phyloP scores from a whole-genome alignment of 176 grass and related monocot species.

The Hordeum vulgare region DNA sequence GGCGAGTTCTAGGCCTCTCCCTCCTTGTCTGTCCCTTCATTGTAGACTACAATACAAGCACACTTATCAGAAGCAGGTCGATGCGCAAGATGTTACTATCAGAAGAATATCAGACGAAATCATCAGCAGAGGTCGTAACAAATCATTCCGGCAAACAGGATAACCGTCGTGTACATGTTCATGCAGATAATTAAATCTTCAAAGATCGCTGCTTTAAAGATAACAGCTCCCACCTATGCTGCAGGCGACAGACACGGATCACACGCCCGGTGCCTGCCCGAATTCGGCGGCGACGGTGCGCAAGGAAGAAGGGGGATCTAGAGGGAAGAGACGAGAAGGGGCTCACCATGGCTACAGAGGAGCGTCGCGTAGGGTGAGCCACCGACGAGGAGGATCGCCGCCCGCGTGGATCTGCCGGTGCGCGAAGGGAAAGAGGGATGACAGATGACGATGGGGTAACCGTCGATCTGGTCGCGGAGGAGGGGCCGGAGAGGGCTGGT shows the following conservation, averaged over 20 bases:
- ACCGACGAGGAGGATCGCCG: not conserved
- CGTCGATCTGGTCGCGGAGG: not conserved
- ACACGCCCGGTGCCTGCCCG: not conserved
- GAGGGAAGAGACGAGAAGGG: not conserved
- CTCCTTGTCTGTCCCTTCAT: conserved; percentile 46
- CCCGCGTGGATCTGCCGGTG: not conserved
- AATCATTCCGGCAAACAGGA: not conserved
- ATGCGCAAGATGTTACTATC: not conserved
- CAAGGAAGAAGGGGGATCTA: not conserved
- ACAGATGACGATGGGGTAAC: not conserved
- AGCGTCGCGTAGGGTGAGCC: not conserved
- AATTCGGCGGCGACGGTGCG: not conserved
- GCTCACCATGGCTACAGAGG: not conserved
- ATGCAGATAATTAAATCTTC: not conserved
- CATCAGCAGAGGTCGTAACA: not conserved
- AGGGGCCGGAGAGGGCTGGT: not conserved
- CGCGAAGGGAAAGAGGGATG: not conserved
- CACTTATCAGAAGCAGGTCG: not conserved
- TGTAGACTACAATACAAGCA: conserved; percentile 43
- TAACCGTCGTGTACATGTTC: not conserved
- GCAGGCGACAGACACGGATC: not conserved
- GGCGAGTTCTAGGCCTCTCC: conserved; percentile 47
- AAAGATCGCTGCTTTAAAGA: not conserved
- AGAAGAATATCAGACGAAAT: not conserved
- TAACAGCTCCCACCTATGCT: not conserved